Base-by-base conservation (phyloP, 805 yeast species). In the Kuraishia piskuri region DNA sequence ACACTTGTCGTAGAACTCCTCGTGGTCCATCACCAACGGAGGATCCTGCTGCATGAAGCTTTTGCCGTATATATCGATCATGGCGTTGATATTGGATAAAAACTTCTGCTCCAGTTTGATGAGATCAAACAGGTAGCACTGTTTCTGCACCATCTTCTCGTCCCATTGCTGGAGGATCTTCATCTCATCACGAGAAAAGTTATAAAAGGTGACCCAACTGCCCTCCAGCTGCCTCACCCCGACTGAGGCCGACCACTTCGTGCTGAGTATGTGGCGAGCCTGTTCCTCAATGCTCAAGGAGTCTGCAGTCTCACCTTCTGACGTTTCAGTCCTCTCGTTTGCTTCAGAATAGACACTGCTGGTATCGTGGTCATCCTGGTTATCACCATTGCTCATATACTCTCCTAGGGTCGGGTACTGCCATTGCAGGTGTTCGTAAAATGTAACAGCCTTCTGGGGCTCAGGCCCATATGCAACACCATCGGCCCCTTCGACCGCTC, bases 101-200 rank as follows among this genome's bases (percentile, higher is more conserved):
- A 85, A 86, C 19, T 81, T 76, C 59, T 85, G 88, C 58, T 88
- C 96, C 49, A 82, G 78, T 53, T 82, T 74, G 25, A 89, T 79
- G 50, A 88, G 69, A 63, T 89, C 96, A 67, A 86, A 90, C 3
- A 88, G 77, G 54, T 84, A 82, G 53, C 88, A 84, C 63, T 89
- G 96, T 40, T 82, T 74, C 60, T 68, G 60, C 17, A n/a, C 25
- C 51, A 23, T 24, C 25, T 46, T 46, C 46, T 51, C 37, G 22
- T 49, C 22, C 47, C 47, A 45, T 20, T 45, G 47, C 10, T 45
- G 23, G 3, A 45, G 47, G 23, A 45, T 45, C 23, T 45, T 45
- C 47, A 45, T 20, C 22, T 20, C 22, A 3, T 45, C 47, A 45
- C 22, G 47, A 12, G 47, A 45, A 14, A 20, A 20, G 22, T 21